phyloP scores from a whole-genome alignment of 176 grass and related monocot genomes.

The Zoysia pacifica region DNA sequence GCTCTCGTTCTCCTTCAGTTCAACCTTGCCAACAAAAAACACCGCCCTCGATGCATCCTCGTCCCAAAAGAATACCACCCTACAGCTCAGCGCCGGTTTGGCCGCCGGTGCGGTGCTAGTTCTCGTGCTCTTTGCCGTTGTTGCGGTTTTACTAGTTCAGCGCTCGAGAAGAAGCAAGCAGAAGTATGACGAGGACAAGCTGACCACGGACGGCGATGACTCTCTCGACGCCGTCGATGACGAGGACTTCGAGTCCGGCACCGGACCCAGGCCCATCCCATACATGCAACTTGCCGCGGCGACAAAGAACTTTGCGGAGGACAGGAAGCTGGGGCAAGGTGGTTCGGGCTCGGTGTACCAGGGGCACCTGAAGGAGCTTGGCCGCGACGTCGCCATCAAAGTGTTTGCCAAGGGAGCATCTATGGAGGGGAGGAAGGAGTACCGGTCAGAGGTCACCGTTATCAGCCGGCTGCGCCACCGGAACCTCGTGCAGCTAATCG shows the following conservation, averaged over 20 bases:
- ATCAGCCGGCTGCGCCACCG: constrained; percentile 67
- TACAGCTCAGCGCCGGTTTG: background rate
- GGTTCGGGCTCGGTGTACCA: too few relatives aligned
- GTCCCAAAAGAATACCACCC: background rate
- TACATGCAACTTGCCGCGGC: too few relatives aligned
- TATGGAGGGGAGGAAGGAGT: too few relatives aligned
- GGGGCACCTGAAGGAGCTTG: too few relatives aligned
- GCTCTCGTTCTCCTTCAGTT: too few relatives aligned
- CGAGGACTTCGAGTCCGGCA: too few relatives aligned
- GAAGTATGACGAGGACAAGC: background rate
- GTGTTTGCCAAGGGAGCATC: too few relatives aligned
- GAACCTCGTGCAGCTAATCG: constrained; percentile 71
- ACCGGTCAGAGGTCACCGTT: constrained; percentile 59
- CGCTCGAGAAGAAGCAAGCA: background rate
- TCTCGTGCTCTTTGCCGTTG: background rate
- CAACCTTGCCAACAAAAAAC: constrained; percentile 37
- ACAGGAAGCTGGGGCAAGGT: too few relatives aligned
- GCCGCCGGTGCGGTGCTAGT: background rate
- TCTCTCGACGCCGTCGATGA: constrained; percentile 8
- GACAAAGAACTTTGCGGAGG: too few relatives aligned
- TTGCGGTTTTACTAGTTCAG: constrained; percentile 12
- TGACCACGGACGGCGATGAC: constrained; percentile 35
- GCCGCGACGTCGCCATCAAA: too few relatives aligned
- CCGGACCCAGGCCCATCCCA: too few relatives aligned
- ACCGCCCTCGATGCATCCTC: background rate